These are phyloP conservation scores for Beauveria caledonica DNA, from an alignment of 2,329 filamentous ascomycete genomes.

Conservation along the genomic window DNA sequence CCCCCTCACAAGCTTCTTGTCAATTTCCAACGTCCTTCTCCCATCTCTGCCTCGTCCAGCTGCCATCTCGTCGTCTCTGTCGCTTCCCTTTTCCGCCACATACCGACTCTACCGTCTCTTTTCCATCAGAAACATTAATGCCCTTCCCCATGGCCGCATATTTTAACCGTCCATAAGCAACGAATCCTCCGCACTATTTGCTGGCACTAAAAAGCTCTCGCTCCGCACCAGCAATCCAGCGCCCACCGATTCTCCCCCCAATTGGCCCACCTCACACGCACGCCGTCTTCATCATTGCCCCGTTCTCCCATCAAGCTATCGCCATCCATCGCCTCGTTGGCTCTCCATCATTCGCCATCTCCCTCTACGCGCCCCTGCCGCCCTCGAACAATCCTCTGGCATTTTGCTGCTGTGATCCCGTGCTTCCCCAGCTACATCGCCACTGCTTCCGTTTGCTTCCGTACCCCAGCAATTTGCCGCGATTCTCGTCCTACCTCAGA, in stretches of 20 bases:
- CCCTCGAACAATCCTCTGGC: not conserved
- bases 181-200: not conserved
- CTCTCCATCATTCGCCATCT: not conserved
- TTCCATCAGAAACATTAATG: not conserved
- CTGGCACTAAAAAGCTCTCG: not conserved
- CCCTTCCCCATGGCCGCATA: not conserved
- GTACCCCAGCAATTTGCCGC: not conserved
- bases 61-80: no score
- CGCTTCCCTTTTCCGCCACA: no score
- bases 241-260: constrained; percentile 8
- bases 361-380: not conserved
- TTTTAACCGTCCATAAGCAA: not conserved
- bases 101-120: not conserved
- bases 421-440: constrained; percentile 6
- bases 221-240: constrained; percentile 4
- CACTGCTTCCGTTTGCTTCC: constrained; percentile 1
- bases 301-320: not conserved
- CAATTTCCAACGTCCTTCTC: not conserved
- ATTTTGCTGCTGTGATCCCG: not conserved
- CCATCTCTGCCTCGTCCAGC: no score
- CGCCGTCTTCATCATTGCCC: constrained; percentile 5
- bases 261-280: constrained; percentile 7
- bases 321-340: not conserved
- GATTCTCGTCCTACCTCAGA: constrained; percentile 2
- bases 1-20: not conserved